phyloP scores from a whole-genome alignment of 2,329 filamentous ascomycete genomes.

The Stromatinia cepivora region DNA sequence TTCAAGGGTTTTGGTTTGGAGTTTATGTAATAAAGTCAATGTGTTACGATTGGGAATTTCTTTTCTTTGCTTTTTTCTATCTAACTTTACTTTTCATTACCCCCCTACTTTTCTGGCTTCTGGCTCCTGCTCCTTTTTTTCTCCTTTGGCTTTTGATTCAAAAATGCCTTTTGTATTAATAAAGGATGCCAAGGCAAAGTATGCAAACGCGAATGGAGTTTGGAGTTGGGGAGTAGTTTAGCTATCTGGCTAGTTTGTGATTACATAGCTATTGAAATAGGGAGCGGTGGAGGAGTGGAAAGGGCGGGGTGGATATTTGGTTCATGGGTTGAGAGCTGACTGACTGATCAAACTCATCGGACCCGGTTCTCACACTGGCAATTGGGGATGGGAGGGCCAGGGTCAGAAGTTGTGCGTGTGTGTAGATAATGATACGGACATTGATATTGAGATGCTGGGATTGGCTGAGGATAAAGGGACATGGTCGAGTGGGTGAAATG shows the following conservation, averaged over 20 bases:
- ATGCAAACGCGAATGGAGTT: constrained; percentile 2
- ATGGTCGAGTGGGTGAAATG: background rate
- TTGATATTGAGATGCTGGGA: background rate
- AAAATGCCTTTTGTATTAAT: background rate
- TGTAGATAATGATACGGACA: background rate
- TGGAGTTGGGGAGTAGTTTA: background rate
- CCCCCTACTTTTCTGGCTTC: background rate
- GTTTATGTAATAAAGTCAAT: constrained; percentile 31
- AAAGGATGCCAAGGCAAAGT: background rate
- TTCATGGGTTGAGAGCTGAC: background rate
- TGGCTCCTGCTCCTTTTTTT: background rate
- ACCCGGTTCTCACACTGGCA: background rate
- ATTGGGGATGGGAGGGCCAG: background rate
- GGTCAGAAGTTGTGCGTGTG: background rate
- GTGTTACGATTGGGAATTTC: constrained; percentile 28
- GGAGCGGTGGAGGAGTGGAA: background rate
- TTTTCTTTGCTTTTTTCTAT: background rate
- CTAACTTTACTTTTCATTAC: constrained; percentile 12
- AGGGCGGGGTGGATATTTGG: too few species aligned
- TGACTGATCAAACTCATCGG: background rate
- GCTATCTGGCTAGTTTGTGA: constrained; percentile 7
- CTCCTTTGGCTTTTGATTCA: background rate
- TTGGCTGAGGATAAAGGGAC: background rate
- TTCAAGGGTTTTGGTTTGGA: constrained; percentile 21
- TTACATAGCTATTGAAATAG: background rate